A percentile compares a stretch with the other conserved stretches of the same genome.
Evolutionary conservation across 345 rosid species (phyloP).

Genomic region (Streptanthus diversifolius): DNA sequence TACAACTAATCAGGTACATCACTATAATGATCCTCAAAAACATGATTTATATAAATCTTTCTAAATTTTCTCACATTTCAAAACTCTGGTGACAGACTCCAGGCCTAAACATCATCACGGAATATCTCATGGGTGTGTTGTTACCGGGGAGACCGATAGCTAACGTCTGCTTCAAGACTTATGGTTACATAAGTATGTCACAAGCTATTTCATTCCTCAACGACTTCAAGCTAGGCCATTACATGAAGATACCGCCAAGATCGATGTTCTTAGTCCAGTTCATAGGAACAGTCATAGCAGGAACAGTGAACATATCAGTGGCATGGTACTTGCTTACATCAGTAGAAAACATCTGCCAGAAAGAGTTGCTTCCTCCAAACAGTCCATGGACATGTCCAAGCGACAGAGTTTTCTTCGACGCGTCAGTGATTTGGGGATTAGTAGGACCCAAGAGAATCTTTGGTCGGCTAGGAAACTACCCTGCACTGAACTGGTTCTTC

Average conservation of each 20-base stretch:
- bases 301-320: conserved; percentile 47
- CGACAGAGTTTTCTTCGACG: conserved; percentile 56
- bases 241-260: conserved; percentile 59
- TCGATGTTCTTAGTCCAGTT: conserved; percentile 54
- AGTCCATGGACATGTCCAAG: conserved; percentile 64
- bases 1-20: conserved; percentile 50
- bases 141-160: conserved; percentile 62
- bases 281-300: conserved; percentile 51
- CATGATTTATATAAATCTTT: not conserved
- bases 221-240: conserved; percentile 61
- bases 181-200: conserved; percentile 53
- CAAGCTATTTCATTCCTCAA: conserved; percentile 54
- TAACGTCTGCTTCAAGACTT: conserved; percentile 55
- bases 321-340: conserved; percentile 51
- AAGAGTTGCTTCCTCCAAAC: conserved; percentile 47
- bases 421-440: conserved; percentile 59
- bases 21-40: not conserved
- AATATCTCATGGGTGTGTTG: conserved; percentile 54
- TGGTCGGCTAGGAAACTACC: conserved; percentile 44
- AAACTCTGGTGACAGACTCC: conserved; percentile 36
- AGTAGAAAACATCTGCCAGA: conserved; percentile 51
- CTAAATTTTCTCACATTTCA: not conserved
- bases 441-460: conserved; percentile 57
- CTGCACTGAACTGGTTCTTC: conserved; percentile 60
- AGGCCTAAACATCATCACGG: conserved; percentile 56